Evolutionary conservation across 352 stramenopile genomes (phyloP), one percentile per base, ranked within the genome.

Genomic region (Peronospora destructor): DNA sequence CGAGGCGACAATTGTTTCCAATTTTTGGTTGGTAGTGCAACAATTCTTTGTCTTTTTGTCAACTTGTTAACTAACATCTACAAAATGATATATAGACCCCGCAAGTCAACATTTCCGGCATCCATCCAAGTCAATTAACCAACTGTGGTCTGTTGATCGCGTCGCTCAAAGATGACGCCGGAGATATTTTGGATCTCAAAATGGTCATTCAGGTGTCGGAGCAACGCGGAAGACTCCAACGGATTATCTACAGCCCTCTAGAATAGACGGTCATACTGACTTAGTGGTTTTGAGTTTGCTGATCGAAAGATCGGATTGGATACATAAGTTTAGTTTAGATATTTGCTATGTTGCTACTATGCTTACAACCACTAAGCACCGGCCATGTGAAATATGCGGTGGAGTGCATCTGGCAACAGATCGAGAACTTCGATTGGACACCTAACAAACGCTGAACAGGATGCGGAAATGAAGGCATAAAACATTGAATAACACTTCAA

Each of bases 171-270:
- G 59, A 82, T 53, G 58, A 77, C 19, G 62, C 76, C 12, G 79
- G 76, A 42, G 73, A 85, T 19, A 89, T 95, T 53, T 63, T 91
- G 43, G 79, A 89, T 43, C 64, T 95, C 35, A 93, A 93, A 53
- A 91, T 93, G 80, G 84, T 95, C 45, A 73, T 91, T 38, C 82
- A 95, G 61, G 84, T 95, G 30, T 91, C 80, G 6, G 65, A 89
- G 45, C 80, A 91, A 61, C 66, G 69, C 51, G 79, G 62, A 47
- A 58, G 47, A 16, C 61, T 93, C 2, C 82, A 91, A 53, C 66
- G 84, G 28, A 95, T 93, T 60, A 82, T 95, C 53, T 95, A 92
- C 66, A 93, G 79, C 48, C 84, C 84, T 9, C 55, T 95, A 35
- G 80, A 94, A 68, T 94, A 84, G 45, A 33, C 28, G n/a, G 39